phyloP scores from a whole-genome alignment of 2,329 filamentous ascomycete species.

The Microthyrium microscopicum region DNA sequence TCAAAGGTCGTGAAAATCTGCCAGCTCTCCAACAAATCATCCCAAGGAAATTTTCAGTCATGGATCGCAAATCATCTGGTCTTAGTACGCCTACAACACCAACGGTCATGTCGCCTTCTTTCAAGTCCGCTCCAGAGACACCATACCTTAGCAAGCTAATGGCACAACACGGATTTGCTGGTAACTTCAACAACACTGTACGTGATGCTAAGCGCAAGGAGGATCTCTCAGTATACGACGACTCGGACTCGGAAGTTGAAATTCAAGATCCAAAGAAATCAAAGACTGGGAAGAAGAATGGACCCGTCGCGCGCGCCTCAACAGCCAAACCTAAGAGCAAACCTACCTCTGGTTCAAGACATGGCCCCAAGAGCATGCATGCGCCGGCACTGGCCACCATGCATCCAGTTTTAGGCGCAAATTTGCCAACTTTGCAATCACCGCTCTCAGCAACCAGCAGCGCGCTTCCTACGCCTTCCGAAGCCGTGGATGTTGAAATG shows the following conservation, averaged over 20 bases:
- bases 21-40: too few relatives aligned
- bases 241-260: conserved; percentile 4
- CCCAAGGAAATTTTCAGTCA: too few relatives aligned
- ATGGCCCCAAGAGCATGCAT: not conserved
- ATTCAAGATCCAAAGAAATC: conserved; percentile 1
- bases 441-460: not conserved
- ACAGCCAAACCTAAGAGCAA: not conserved
- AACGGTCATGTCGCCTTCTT: too few relatives aligned
- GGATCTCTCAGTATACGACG: conserved; percentile 11
- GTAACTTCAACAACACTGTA: conserved; percentile 10
- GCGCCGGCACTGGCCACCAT: not conserved
- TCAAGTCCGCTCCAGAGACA: conserved; percentile 20
- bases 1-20: too few relatives aligned
- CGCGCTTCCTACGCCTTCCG: not conserved
- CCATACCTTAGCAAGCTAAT: conserved; percentile 25
- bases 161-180: conserved; percentile 24
- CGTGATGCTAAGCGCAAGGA: conserved; percentile 14
- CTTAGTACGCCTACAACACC: too few relatives aligned
- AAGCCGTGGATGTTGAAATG: conserved; percentile 11
- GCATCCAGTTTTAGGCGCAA: not conserved
- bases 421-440: not conserved
- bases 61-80: too few relatives aligned
- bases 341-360: not conserved
- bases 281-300: conserved; percentile 4
- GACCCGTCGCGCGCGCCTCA: not conserved